Evolutionary conservation across 2,329 filamentous ascomycete genomes (phyloP), one percentile per base, ranked within the genome.

Genomic region (Fusarium brevicatenulatum): DNA sequence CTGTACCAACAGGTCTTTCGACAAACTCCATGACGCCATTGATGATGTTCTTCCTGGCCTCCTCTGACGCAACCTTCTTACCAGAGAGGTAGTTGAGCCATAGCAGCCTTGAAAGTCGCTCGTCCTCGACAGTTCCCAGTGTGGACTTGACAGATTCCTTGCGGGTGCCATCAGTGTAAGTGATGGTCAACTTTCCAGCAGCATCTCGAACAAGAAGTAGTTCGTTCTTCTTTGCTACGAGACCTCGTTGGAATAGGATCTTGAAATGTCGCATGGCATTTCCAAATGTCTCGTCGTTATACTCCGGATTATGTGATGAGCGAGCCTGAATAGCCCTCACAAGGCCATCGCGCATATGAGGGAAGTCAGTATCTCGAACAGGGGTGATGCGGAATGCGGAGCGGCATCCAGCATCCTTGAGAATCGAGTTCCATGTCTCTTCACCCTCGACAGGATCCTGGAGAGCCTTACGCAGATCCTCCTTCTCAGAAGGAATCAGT

Each of bases 41-140:
- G 7, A 97, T 92, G 56, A 99, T 92, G 75, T 89, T 97, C 82
- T 90, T 87, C 74, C 95, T 88, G 21, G 95, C 93, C 6, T 88
- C 86, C 81, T 97, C 94, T 71, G 94, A 97, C 36, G 95, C 95
- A 15, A 98, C 95, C 77, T 91, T 94, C 80, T 90, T 92, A 1
- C 96, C 96, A 9, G 90, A 94, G 37, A 99, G 85, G 82, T 97
- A 99, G 75, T 95, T 92, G 79, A 98, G 83, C 95, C 95, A 98
- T 28, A 98, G 84, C 67, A 95, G 84, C 65, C 93, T 89, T 63
- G 92, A 92, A 18, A 99, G 86, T 60, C 95, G 86, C 84, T 96
- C 93, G 78, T 98, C 96, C 0, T 82, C 77, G 2, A 98, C 90
- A 0, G 86, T 84, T 4, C 96, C 96, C 75, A 98, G 80, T 11